Base-by-base conservation (phyloP, 495 filamentous ascomycete genomes). In the Extremus antarcticus region DNA sequence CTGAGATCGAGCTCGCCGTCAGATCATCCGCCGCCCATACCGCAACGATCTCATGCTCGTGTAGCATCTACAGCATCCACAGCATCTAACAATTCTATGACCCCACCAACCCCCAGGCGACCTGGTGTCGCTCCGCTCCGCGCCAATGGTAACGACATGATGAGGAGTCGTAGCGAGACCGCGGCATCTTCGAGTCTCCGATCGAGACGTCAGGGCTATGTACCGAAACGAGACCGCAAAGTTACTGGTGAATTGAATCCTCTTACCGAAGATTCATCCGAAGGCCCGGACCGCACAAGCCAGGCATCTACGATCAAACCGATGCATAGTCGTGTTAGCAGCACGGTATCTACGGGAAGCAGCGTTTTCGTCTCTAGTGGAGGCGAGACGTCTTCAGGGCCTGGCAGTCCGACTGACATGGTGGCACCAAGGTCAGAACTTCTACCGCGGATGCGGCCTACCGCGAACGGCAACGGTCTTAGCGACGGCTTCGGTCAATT, bases 121-220 rank as follows among this genome's bases (percentile, higher is more conserved):
- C 87, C 89, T 2, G 79, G 79, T 16, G 73, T 87, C 25, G 77
- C 82, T 63, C 86, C 87, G 32, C 70, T 88, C 32, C 73, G 78
- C 11, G 78, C 84, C 45, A 76, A 24, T 43, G 47, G 78, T 10
- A 91, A 84, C 63, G 91, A 97, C 63, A 80, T 90, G 22, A 81
- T 87, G 43, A 81, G 91, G 43, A 95, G 89, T 60, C 92, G 95
- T 59, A 94, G 88, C 55, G 91, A 97, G 66, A 89, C 86, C 21
- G 76, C 87, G 32, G 77, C 82, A 41, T 76, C 76, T 20, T 77
- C 80, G 63, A 62, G 56, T 41, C 78, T 64, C 66, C 85, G 71
- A 55, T 76, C 65, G 52, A 82, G 84, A 61, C 80, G 91, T 4
- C 94, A 95, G 87, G 90, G 90, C 3, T 83, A 94, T 24, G 81